phyloP scores from a whole-genome alignment of 371 early-diverging fungal genomes.

The Mortierella sp. region DNA sequence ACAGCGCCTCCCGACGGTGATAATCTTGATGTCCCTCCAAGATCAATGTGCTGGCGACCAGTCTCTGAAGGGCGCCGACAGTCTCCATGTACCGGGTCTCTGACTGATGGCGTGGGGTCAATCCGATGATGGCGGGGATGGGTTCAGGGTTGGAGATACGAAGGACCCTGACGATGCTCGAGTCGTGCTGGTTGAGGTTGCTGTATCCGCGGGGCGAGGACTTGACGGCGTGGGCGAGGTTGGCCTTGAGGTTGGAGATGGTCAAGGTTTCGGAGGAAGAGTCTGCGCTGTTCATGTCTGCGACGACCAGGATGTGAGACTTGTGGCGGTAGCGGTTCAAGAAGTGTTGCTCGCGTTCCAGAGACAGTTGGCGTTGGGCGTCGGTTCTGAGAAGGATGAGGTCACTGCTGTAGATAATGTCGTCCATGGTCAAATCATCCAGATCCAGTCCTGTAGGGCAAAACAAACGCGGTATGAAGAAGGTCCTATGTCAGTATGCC shows the following conservation, averaged over 20 bases:
- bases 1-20: slow-evolving; percentile 38
- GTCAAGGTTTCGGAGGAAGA: slow-evolving; percentile 35
- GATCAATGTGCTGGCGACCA: slow-evolving; percentile 45
- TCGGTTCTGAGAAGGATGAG: slow-evolving; percentile 48
- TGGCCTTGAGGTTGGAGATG: slow-evolving; percentile 40
- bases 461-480: background rate
- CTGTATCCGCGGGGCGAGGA: slow-evolving; percentile 43
- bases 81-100: slow-evolving; percentile 27
- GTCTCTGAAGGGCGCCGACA: slow-evolving; percentile 38
- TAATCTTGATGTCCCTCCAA: slow-evolving; percentile 19
- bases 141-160: slow-evolving; percentile 54
- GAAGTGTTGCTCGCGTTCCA: slow-evolving; percentile 52
- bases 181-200: slow-evolving; percentile 23
- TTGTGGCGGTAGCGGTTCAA: slow-evolving; percentile 56
- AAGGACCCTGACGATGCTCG: slow-evolving; percentile 39
- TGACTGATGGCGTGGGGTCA: slow-evolving; percentile 24
- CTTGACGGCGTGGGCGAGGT: slow-evolving; percentile 43
- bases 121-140: slow-evolving; percentile 34
- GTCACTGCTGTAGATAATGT: slow-evolving; percentile 56
- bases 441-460: slow-evolving; percentile 37
- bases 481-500: background rate
- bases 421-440: slow-evolving; percentile 56
- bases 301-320: slow-evolving; percentile 45
- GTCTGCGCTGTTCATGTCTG: slow-evolving; percentile 38
- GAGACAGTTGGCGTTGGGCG: slow-evolving; percentile 49